Evolutionary conservation across 2,329 filamentous ascomycete species (phyloP), one percentile per base, ranked within the genome.

Genomic region (Xylaria sp.): DNA sequence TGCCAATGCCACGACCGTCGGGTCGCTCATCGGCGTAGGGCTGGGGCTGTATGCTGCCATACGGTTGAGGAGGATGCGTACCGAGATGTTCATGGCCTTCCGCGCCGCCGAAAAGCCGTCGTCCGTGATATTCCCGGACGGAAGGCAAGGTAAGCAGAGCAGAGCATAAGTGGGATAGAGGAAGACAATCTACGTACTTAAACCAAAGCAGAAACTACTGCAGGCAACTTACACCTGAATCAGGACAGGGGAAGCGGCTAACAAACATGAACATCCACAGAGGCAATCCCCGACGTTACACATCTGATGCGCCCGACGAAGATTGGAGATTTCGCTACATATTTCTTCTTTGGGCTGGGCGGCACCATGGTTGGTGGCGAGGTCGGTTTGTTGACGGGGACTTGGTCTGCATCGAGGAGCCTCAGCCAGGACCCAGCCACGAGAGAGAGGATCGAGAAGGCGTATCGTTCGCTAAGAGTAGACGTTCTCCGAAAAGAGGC

Each of bases 341-440:
- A 87, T 69, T 82, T 84, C 63, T 83, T 90, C 70, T 87, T 89
- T 47, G 82, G 83, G 0, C 70, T 83, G 0, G 87, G 86, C 13
- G 87, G 87, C 0, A 71, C 89, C 4, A 86, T 90, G 63, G 65
- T 90, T 5, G 87, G 87, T 7, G 87, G 88, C 7, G 88, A 90
- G 75, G 74, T 81, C 11, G 87, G 88, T 0, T 75, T 90, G 47
- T 65, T 89, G 59, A 81, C 80, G 0, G 87, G 88, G 0, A 81
- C 80, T 1, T 79, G 80, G 47, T 79, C 81, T 4, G 87, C 85
- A 2, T 79, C 81, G 31, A 77, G 83, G 37, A 76, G 76, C 1
- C 83, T 90, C 54, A 78, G 77, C 1, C 73, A 73, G 25, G 84
- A 90, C 67, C 80, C 84, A 0, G 84, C 83, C 57, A 78, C 80